Evolutionary conservation across 2,329 filamentous ascomycete genomes (phyloP), one percentile per base, ranked within the genome.

Genomic region (Biscogniauxia mediterranea): DNA sequence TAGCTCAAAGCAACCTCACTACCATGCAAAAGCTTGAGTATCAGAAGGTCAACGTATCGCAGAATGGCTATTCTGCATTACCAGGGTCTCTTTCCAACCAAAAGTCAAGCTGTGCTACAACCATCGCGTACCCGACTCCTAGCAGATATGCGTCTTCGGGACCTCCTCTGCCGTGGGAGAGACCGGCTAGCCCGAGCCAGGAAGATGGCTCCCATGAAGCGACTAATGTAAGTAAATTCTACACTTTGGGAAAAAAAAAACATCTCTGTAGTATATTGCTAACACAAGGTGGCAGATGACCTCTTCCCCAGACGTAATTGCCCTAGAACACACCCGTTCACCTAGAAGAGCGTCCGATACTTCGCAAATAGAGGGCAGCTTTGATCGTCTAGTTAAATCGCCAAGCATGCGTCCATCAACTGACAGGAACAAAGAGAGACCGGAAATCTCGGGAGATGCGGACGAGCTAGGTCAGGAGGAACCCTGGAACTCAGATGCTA

Each of bases 1-100:
- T 75, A 57, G 68, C 72, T 23, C 70, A 68, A 53, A 74, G 70
- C 64, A 69, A 66, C 52, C 65, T 75, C 19, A 74, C 73, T 32
- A 71, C 71, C 1, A 74, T 73, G 69, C 71, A 75, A 57, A 74
- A 71, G 57, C 69, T 71, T 7, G 68, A 75, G 59, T 74, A 74
- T 58, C 68, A 71, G 53, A 71, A 62, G 59, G 63, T 73, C 25
- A 68, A 68, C 13, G 61, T 69, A 15, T 55, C 69, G 15, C 57
- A 61, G 9, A 66, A 66, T 54, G 57, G 60, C 17, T 65, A 69
- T 26, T 32, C 61, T 15, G 60, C 60, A 5, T 54, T 70, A 6
- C 60, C 65, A 15, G 66, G 63, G 19, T 59, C 65, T 53, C 61
- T 61, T 7, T 56, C 61, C 21, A 68, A 70, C 56, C 66, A 66